phyloP scores from a whole-genome alignment of 768 basidiomycete species.

The Rhodotorula toruloides region DNA sequence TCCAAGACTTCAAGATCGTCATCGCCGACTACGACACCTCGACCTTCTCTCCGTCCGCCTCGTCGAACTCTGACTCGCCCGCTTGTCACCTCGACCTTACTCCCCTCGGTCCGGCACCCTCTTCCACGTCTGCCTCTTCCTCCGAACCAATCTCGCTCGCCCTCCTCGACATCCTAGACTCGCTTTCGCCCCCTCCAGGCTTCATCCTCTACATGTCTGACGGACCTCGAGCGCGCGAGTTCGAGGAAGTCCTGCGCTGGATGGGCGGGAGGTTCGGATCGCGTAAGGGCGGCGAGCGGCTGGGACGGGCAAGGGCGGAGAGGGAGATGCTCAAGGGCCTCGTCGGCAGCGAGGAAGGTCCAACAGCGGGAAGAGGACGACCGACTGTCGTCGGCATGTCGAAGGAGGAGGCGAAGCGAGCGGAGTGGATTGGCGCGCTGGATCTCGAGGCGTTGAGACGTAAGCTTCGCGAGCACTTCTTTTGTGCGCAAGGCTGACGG shows the following conservation, averaged over 20 bases:
- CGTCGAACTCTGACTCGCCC: background rate
- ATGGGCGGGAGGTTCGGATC: constrained; percentile 22
- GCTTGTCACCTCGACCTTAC: constrained; percentile 35
- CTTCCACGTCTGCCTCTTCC: background rate
- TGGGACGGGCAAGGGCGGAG: constrained; percentile 14
- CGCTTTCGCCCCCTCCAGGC: constrained; percentile 1
- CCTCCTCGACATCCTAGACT: constrained; percentile 27
- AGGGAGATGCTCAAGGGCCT: constrained; percentile 11
- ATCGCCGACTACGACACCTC: constrained; percentile 18
- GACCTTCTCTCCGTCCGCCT: background rate
- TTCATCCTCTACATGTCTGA: constrained; percentile 27
- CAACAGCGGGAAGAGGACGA: background rate
- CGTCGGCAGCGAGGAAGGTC: background rate
- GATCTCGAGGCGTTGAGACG: constrained; percentile 59
- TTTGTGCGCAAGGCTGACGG: constrained; percentile 17
- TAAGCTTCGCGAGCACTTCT: constrained; percentile 45
- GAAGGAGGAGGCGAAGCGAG: constrained; percentile 52
- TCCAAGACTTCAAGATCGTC: constrained; percentile 31
- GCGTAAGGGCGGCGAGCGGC: constrained; percentile 1
- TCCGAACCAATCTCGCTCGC: constrained; percentile 20
- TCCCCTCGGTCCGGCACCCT: constrained; percentile 1
- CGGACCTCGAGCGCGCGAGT: constrained; percentile 24
- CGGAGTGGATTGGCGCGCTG: constrained; percentile 62
- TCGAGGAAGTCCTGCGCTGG: constrained; percentile 32
- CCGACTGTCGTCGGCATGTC: constrained; percentile 33